phyloP scores from a whole-genome alignment of 352 stramenopile genomes.

The Discostella stelligera region DNA sequence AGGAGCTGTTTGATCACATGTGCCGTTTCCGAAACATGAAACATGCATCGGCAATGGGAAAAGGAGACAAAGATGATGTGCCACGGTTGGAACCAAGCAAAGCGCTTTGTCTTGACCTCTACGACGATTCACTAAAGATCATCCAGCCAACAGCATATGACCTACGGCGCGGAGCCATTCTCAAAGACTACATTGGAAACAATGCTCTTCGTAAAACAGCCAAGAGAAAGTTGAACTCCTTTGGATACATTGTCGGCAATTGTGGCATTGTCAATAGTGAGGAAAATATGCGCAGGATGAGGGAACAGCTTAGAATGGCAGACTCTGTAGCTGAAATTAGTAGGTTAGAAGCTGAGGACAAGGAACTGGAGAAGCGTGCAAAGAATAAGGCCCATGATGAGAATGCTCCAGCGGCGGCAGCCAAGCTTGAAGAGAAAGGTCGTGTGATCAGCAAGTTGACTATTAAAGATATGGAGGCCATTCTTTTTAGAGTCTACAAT shows the following conservation, averaged over 20 bases:
- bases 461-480: not conserved
- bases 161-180: not conserved
- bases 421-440: constrained; percentile 1
- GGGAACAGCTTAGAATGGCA: not conserved
- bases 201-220: not conserved
- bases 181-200: constrained; percentile 6
- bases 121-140: not conserved
- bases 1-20: constrained; percentile 9
- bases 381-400: constrained; percentile 1
- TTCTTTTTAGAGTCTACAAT: not conserved
- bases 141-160: constrained; percentile 6
- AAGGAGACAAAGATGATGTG: not conserved
- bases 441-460: not conserved
- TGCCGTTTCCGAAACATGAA: constrained; percentile 7
- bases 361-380: not conserved
- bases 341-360: not conserved
- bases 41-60: not conserved
- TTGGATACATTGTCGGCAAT: not conserved
- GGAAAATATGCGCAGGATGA: not conserved
- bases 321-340: constrained; percentile 1
- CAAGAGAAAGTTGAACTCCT: not conserved
- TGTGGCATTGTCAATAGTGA: constrained; percentile 2
- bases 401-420: not conserved
- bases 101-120: not conserved
- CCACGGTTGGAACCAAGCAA: not conserved